These are phyloP conservation scores for Stemphylium lycopersici DNA, from an alignment of 2,329 filamentous ascomycete species.

Conservation along the genomic window DNA sequence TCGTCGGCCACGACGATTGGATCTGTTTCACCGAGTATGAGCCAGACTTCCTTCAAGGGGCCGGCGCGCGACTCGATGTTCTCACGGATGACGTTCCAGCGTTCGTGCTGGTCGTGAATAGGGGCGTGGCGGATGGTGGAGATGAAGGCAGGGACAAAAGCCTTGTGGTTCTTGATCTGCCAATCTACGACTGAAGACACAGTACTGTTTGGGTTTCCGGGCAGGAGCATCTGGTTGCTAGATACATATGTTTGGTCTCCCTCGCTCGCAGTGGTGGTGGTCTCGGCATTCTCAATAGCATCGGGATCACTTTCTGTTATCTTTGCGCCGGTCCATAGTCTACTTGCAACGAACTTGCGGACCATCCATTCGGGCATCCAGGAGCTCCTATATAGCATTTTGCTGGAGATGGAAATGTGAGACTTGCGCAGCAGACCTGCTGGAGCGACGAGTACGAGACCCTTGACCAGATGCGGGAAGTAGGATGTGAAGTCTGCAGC, in stretches of 20 bases:
- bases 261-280: slow-evolving; percentile 12
- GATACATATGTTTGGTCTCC: slow-evolving; percentile 32
- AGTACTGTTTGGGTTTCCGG: slow-evolving; percentile 58
- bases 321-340: slow-evolving; percentile 39
- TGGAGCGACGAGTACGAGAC: slow-evolving; percentile 78
- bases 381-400: slow-evolving; percentile 66
- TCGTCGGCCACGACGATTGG: slow-evolving; percentile 70
- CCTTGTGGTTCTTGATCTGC: slow-evolving; percentile 70
- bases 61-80: slow-evolving; percentile 38
- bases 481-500: slow-evolving; percentile 71
- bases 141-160: slow-evolving; percentile 73
- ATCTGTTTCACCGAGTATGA: slow-evolving; percentile 71
- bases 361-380: slow-evolving; percentile 65
- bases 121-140: slow-evolving; percentile 73
- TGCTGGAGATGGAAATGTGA: slow-evolving; percentile 66
- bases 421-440: slow-evolving; percentile 73
- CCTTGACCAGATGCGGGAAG: slow-evolving; percentile 71
- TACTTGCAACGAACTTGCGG: slow-evolving; percentile 49
- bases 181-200: slow-evolving; percentile 70
- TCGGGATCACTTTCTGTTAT: slow-evolving; percentile 37
- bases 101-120: slow-evolving; percentile 66
- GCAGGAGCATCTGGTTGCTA: slow-evolving; percentile 53
- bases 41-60: slow-evolving; percentile 60
- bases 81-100: slow-evolving; percentile 65
- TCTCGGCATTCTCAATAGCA: slow-evolving; percentile 24